phyloP scores from a whole-genome alignment of 2,329 filamentous ascomycete species.

The Camillea tinctor region DNA sequence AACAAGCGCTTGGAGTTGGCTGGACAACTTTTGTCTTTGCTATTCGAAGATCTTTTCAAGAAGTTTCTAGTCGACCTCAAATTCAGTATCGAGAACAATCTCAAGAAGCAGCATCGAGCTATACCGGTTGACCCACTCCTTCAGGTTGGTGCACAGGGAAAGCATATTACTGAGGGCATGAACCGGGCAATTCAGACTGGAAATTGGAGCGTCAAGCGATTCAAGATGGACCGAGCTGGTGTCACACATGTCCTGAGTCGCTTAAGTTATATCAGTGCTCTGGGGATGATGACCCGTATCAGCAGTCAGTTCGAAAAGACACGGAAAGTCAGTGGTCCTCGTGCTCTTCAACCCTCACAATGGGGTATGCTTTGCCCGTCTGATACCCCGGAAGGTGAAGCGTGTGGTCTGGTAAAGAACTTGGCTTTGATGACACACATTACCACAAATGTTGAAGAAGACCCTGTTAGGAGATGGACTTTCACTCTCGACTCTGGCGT shows the following conservation, averaged over 20 bases:
- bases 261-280: slow-evolving; percentile 90
- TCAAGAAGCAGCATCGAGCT: slow-evolving; percentile 90
- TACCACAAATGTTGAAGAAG: slow-evolving; percentile 93
- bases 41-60: slow-evolving; percentile 98
- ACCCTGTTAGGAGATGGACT: slow-evolving; percentile 80
- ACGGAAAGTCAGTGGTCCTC: slow-evolving; percentile 89
- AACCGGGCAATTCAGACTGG: slow-evolving; percentile 95
- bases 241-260: slow-evolving; percentile 95
- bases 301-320: slow-evolving; percentile 99
- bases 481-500: slow-evolving; percentile 85
- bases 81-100: slow-evolving; percentile 88
- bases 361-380: slow-evolving; percentile 98
- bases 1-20: slow-evolving; percentile 96
- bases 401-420: slow-evolving; percentile 97
- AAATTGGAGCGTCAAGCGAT: slow-evolving; percentile 97
- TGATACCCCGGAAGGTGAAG: slow-evolving; percentile 97
- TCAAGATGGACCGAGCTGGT: slow-evolving; percentile 96
- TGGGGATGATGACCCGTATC: slow-evolving; percentile 99
- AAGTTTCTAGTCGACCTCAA: slow-evolving; percentile 88
- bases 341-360: slow-evolving; percentile 93
- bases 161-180: slow-evolving; percentile 87
- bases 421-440: slow-evolving; percentile 98
- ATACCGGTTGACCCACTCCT: slow-evolving; percentile 84
- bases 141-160: slow-evolving; percentile 80
- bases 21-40: slow-evolving; percentile 85